Percentiles rank a stretch among this genome's conserved stretches.
These are phyloP conservation scores for Lentinula boryana DNA, from an alignment of 768 basidiomycete species.

Conservation along the genomic window DNA sequence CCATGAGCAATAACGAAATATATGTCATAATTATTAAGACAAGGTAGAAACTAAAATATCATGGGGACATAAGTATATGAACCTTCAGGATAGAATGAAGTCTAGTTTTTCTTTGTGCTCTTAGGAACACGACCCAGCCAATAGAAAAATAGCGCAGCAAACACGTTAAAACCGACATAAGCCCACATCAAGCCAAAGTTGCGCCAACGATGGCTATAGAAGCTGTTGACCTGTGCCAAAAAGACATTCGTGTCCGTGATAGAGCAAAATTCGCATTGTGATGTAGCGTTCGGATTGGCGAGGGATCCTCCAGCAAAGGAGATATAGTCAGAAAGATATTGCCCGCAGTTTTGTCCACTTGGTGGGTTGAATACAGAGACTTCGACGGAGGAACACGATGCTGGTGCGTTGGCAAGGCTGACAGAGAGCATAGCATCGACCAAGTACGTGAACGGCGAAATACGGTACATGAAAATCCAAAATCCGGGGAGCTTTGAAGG, in stretches of 20 bases:
- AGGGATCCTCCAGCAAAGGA: constrained; percentile 50
- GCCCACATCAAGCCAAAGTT: constrained; percentile 46
- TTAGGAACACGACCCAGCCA: constrained; percentile 12
- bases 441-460: constrained; percentile 48
- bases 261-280: constrained; percentile 52
- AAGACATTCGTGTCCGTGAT: constrained; percentile 41
- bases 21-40: not conserved
- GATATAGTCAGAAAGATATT: constrained; percentile 50
- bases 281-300: constrained; percentile 42
- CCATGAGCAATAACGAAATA: no score
- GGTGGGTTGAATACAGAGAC: constrained; percentile 57
- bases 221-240: constrained; percentile 42
- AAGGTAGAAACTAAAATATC: not conserved
- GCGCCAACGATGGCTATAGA: constrained; percentile 46
- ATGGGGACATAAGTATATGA: not conserved
- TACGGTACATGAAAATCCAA: constrained; percentile 36
- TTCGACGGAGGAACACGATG: constrained; percentile 59
- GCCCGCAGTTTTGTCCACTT: constrained; percentile 47
- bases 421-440: constrained; percentile 37
- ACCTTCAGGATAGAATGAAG: not conserved
- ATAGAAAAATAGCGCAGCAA: constrained; percentile 9
- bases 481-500: constrained; percentile 18
- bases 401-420: constrained; percentile 45
- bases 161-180: constrained; percentile 41
- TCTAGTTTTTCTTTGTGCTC: constrained; percentile 1